Conservation (phyloP, 805 yeast genomes). For the Candida stauntonica region DNA sequence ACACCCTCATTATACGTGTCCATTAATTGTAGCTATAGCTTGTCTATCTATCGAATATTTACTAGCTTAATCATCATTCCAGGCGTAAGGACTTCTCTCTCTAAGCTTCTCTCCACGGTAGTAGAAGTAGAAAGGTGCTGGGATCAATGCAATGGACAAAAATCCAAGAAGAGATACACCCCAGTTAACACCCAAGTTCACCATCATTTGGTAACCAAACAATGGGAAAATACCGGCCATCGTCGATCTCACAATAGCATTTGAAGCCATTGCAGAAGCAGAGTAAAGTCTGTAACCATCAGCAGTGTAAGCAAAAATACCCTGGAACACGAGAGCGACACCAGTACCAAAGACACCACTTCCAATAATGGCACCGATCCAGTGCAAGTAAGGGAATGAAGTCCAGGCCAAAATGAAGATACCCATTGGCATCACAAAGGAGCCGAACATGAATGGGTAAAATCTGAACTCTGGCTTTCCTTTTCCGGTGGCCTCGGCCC, state of each 20-base stretch:
- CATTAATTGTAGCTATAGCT: too few species aligned
- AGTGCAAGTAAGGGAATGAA: constrained; percentile 52
- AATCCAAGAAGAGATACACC: constrained; percentile 51
- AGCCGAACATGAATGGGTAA: constrained; percentile 60
- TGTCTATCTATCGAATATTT: too few species aligned
- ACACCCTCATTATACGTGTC: too few species aligned
- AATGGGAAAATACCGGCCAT: constrained; percentile 57
- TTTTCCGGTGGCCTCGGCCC: constrained; percentile 36
- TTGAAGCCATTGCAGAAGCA: constrained; percentile 49
- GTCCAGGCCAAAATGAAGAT: constrained; percentile 81
- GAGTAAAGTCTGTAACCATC: constrained; percentile 54
- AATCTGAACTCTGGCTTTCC: constrained; percentile 59
- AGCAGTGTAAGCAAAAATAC: constrained; percentile 61
- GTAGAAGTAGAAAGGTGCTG: constrained; percentile 52
- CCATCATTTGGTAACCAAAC: constrained; percentile 55
- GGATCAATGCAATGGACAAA: constrained; percentile 44
- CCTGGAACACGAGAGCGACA: constrained; percentile 60
- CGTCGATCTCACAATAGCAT: constrained; percentile 46
- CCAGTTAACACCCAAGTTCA: constrained; percentile 52
- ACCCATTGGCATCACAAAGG: constrained; percentile 56
- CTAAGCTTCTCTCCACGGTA: constrained; percentile 41
- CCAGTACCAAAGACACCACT: constrained; percentile 75
- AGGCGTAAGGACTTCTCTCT: constrained; percentile 44
- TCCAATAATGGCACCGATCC: constrained; percentile 69
- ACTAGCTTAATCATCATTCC: constrained; percentile 27